These are phyloP conservation scores for Berkeleyomyces basicola DNA, from an alignment of 2,329 filamentous ascomycete genomes.

Conservation along the genomic window DNA sequence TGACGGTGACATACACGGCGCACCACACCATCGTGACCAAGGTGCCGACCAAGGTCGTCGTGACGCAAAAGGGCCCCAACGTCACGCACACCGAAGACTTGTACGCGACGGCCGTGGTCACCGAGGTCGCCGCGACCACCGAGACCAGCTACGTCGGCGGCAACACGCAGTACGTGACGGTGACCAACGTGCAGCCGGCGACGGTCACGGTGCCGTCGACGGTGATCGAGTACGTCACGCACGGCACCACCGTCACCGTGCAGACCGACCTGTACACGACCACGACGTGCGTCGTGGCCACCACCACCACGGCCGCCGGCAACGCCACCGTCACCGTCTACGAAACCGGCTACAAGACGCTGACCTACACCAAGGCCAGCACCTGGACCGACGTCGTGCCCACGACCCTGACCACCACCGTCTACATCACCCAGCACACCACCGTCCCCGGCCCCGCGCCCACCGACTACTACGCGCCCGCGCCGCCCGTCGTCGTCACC, in stretches of 20 bases:
- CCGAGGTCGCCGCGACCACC: not conserved
- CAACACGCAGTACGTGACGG: not conserved
- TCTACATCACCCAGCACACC: conserved; percentile 3
- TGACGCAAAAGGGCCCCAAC: not conserved
- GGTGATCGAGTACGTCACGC: not conserved
- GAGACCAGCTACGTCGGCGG: not conserved
- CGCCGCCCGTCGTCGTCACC: conserved; percentile 6
- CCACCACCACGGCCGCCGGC: conserved; percentile 1
- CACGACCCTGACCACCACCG: conserved; percentile 2
- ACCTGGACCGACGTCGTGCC: conserved; percentile 5
- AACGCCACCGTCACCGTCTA: conserved; percentile 4
- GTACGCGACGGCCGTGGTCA: not conserved
- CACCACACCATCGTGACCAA: not conserved
- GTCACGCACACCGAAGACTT: not conserved
- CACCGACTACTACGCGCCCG: not conserved
- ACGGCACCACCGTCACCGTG: conserved; percentile 7
- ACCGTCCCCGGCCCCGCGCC: not conserved
- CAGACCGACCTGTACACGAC: conserved; percentile 8
- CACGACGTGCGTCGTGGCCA: conserved; percentile 3
- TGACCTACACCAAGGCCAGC: not conserved
- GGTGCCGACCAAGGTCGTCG: not conserved
- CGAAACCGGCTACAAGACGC: conserved; percentile 4
- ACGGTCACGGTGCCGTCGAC: conserved; percentile 1
- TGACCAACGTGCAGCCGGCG: not conserved
- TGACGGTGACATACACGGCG: not conserved